phyloP scores from a whole-genome alignment of 202 grass and related monocot species.

The Elaeis oleifera region DNA sequence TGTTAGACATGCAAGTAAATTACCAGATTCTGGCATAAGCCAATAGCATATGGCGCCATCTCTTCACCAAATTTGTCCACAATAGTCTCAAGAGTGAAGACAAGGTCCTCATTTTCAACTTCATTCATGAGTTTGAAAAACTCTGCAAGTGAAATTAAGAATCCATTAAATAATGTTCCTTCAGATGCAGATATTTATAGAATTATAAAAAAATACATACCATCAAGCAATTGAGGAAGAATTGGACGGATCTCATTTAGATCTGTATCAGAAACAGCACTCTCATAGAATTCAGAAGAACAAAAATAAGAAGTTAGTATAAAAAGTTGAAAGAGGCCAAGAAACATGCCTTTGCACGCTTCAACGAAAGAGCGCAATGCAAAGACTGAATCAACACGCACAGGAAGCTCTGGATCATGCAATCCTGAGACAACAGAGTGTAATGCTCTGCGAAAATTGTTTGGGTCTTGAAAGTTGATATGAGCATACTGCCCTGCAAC shows the following conservation, averaged over 20 bases:
- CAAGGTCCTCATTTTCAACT: slow-evolving; percentile 91
- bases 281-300: not conserved
- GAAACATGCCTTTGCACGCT: slow-evolving; percentile 65
- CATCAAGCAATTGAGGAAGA: slow-evolving; percentile 88
- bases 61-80: slow-evolving; percentile 97
- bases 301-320: not conserved
- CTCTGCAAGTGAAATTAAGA: slow-evolving; percentile 32
- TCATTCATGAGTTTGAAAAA: slow-evolving; percentile 94
- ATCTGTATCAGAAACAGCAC: slow-evolving; percentile 36
- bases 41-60: slow-evolving; percentile 89
- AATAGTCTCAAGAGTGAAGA: slow-evolving; percentile 82
- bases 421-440: slow-evolving; percentile 59
- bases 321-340: slow-evolving; percentile 1
- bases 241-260: slow-evolving; percentile 67
- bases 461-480: slow-evolving; percentile 56
- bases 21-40: slow-evolving; percentile 87
- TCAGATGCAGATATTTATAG: slow-evolving; percentile 7
- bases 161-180: not conserved
- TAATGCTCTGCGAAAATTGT: slow-evolving; percentile 61
- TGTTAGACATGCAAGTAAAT: slow-evolving; percentile 8
- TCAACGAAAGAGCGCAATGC: slow-evolving; percentile 85
- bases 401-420: slow-evolving; percentile 79
- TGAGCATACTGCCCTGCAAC: slow-evolving; percentile 95
- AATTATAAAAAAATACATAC: slow-evolving; percentile 32
- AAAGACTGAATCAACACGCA: slow-evolving; percentile 86